Base-by-base conservation (phyloP, 2,329 filamentous ascomycete species). In the Fusarium albosuccineum region DNA sequence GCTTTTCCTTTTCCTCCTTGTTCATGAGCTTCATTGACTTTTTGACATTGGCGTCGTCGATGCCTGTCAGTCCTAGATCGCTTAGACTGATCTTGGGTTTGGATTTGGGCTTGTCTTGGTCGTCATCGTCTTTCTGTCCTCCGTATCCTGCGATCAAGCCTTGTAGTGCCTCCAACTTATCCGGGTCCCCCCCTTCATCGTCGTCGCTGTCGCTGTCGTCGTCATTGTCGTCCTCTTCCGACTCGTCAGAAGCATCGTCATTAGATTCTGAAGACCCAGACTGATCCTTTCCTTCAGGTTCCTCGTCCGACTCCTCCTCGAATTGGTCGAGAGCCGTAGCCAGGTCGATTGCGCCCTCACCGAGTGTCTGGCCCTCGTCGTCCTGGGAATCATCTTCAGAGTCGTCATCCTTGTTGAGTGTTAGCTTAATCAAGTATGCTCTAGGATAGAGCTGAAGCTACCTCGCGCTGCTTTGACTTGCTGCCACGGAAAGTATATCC, bases 11-110 rank as follows among this genome's bases (percentile, higher is more conserved):
- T 46, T 86, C 82, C 68, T 90, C 87, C 73, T 88, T 89, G 66
- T 83, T 86, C 74, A 94, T 85, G 65, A 92, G 85, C 78, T 95
- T 96, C 50, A 96, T 83, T 0, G 92, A 91, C 73, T 91, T 93
- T 75, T 92, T 94, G 73, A 94, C 87, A 48, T 89, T 85, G 3
- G 91, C 88, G 74, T 97, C 92, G 61, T 89, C 90, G 48, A 93
- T 84, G 11, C 89, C 88, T 26, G 89, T 84, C 48, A 97, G 82
- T 10, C 86, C 87, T 10, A 97, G 84, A 76, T 97, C 93, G 62
- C 90, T 87, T 16, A 97, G 82, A 36, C 89, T 90, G 62, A 97
- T 86, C 76, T 94, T 92, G 57, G 86, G 82, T 61, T 89, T 88
- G 7, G 82, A 82, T 57, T 73, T 86, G 83, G 63, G 70, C 58